Percentiles rank a stretch among this genome's conserved stretches.
These are phyloP conservation scores for Zoysia japonica DNA, from an alignment of 176 grass and related monocot genomes.

Conservation along the genomic window DNA sequence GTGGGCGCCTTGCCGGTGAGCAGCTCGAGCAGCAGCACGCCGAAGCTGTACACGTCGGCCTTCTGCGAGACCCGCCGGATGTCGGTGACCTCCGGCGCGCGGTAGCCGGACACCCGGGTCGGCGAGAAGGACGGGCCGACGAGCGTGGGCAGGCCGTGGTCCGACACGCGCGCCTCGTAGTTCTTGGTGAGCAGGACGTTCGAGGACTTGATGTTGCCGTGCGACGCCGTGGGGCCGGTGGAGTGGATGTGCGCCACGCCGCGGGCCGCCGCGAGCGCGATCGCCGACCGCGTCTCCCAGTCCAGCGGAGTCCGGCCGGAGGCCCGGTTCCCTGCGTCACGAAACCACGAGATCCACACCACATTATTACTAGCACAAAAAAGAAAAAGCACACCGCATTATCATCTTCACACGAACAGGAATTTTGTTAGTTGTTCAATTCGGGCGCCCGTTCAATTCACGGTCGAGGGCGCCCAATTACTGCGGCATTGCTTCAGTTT, in stretches of 20 bases:
- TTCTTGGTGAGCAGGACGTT: constrained; percentile 92
- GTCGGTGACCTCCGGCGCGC: constrained; percentile 94
- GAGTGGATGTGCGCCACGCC: constrained; percentile 87
- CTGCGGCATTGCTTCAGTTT: constrained; percentile 31
- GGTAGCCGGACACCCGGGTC: constrained; percentile 73
- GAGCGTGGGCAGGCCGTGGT: constrained; percentile 85
- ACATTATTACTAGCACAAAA: background rate
- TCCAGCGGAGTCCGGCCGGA: constrained; percentile 80
- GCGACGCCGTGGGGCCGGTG: constrained; percentile 58
- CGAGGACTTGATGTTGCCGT: constrained; percentile 99
- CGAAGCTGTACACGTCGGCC: constrained; percentile 86
- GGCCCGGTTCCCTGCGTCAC: constrained; percentile 71
- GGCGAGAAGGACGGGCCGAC: constrained; percentile 63
- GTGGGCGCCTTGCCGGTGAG: constrained; percentile 95
- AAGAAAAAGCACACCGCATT: background rate
- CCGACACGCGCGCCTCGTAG: constrained; percentile 83
- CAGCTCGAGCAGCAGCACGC: constrained; percentile 83
- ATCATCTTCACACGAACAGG: background rate
- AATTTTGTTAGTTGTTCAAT: background rate
- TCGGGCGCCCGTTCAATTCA: background rate
- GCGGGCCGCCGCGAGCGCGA: constrained; percentile 67
- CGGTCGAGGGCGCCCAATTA: constrained; percentile 21
- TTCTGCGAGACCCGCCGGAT: constrained; percentile 74
- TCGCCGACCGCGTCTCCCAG: constrained; percentile 79
- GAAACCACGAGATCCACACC: background rate